phyloP scores from a whole-genome alignment of 1,284 basidiomycete genomes.

The Trametes versicolor region DNA sequence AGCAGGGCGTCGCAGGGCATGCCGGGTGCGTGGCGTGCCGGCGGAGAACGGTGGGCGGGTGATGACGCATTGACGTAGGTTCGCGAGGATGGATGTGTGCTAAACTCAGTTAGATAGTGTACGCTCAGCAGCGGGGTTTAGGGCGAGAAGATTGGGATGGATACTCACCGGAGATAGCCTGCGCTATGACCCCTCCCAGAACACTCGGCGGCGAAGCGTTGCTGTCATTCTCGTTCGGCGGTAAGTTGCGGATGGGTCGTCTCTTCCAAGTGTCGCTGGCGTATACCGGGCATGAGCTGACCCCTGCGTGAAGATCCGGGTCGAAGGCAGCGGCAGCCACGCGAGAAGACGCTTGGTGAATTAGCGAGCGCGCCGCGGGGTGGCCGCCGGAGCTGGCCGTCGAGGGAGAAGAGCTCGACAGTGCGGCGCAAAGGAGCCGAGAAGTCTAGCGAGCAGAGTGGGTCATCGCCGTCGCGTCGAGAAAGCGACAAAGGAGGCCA shows the following conservation, averaged over 20 bases:
- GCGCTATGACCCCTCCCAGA: slow-evolving; percentile 11
- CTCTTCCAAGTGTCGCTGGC: slow-evolving; percentile 2
- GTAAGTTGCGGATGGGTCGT: slow-evolving; percentile 16
- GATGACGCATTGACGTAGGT: slow-evolving; percentile 2
- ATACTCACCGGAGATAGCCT: slow-evolving; percentile 23
- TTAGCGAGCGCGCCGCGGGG: slow-evolving; percentile 17
- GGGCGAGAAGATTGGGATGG: slow-evolving; percentile 1
- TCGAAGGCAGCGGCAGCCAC: slow-evolving; percentile 17
- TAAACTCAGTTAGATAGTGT: slow-evolving; percentile 8
- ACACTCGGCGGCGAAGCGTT: slow-evolving; percentile 1
- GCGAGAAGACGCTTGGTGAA: slow-evolving; percentile 19
- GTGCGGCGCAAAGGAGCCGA: slow-evolving; percentile 17
- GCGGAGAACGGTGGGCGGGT: slow-evolving; percentile 21
- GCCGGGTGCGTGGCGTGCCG: slow-evolving; percentile 13
- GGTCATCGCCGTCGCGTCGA: slow-evolving; percentile 19
- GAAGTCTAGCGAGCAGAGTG: slow-evolving; percentile 18
- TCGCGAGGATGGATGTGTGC: slow-evolving; percentile 3
- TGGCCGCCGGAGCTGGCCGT: slow-evolving; percentile 12
- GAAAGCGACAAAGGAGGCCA: slow-evolving; percentile 20
- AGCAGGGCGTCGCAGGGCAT: slow-evolving; percentile 1
- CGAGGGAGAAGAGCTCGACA: slow-evolving; percentile 5
- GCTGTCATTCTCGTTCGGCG: slow-evolving; percentile 16
- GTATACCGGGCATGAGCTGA: slow-evolving; percentile 3
- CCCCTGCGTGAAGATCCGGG: slow-evolving; percentile 16
- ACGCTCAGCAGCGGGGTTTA: slow-evolving; percentile 16